Evolutionary conservation across 2,329 filamentous ascomycete genomes (phyloP), one percentile per base, ranked within the genome.

Genomic region (Xylaria sp.): DNA sequence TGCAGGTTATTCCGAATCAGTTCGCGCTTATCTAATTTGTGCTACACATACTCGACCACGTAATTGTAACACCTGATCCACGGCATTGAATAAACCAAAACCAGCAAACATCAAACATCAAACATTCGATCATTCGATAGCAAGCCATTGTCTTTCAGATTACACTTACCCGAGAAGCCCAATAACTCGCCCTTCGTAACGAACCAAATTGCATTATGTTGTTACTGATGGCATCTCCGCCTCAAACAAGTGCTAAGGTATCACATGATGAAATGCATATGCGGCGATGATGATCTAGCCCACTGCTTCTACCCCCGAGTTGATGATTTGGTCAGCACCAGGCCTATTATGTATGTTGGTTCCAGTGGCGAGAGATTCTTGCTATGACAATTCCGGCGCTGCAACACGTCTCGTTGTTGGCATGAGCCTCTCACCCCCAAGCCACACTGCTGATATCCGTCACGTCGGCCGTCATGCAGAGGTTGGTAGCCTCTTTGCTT

Each of bases 201-300:
- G 13, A 20, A 49, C 13, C 26, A 13, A 51, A 26, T 51, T 57
- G n/a, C 53, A 23, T 15, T 20, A n/a, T 31, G 20, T 17, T 33
- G 23, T 44, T 42, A 13, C 10, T 40, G 38, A 54, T 56, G 28
- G 15, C 40, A 31, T 51, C 26, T 11, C 20, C n/a, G 20, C n/a
- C 40, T 48, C 28, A 10, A 42, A 31, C 42, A 44, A 48, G 38
- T 42, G 28, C 59, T 3, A 40, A 42, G 13, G 54, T 44, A 61
- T 70, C 69, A 71, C 69, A 71, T 71, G 69, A 71, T 63, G 53
- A 49, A 57, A 54, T 60, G 64, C 63, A 67, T 67, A 71, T 71
- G 69, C 69, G 64, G 20, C 15, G 9, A 20, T 54, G 51, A 31
- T 33, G 20, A 44, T 38, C 6, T 56, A n/a, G 23, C 40, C 57